Evolutionary conservation across 345 rosid species (phyloP).

Genomic region (Gossypium australe): DNA sequence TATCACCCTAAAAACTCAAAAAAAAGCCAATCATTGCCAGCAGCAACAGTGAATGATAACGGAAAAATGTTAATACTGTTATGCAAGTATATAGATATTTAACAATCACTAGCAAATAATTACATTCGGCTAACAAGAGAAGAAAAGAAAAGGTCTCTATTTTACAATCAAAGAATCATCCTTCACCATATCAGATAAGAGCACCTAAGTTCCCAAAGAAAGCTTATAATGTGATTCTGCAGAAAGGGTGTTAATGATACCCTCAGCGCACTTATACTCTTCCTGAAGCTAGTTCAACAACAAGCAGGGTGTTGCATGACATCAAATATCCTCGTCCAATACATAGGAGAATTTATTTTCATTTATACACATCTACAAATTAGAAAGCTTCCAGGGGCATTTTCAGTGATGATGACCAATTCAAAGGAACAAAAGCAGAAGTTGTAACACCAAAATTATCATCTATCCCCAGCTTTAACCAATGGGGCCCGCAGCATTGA

Average conservation of each 20-base stretch:
- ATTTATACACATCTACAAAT: not conserved
- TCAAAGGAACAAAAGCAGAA: constrained; percentile 5
- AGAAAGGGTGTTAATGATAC: not conserved
- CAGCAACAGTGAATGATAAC: not conserved
- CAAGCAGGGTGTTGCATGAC: not conserved
- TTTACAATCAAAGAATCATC: not conserved
- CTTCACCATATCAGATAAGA: not conserved
- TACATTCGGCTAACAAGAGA: not conserved
- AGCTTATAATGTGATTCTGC: not conserved
- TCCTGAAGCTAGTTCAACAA: not conserved
- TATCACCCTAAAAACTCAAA: constrained; percentile 47
- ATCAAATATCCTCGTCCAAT: not conserved
- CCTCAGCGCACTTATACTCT: no score
- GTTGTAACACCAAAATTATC: not conserved
- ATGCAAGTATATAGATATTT: not conserved
- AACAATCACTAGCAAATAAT: not conserved
- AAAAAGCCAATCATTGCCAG: constrained; percentile 1
- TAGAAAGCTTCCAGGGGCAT: not conserved
- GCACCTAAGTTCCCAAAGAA: not conserved
- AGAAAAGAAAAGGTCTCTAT: not conserved
- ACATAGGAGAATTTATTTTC: not conserved
- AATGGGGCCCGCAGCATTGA: not conserved
- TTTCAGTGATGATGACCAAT: not conserved
- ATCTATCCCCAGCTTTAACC: not conserved
- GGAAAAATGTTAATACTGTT: not conserved